Evolutionary conservation across 345 rosid genomes (phyloP).

Genomic region (Eutrema yunnanense): DNA sequence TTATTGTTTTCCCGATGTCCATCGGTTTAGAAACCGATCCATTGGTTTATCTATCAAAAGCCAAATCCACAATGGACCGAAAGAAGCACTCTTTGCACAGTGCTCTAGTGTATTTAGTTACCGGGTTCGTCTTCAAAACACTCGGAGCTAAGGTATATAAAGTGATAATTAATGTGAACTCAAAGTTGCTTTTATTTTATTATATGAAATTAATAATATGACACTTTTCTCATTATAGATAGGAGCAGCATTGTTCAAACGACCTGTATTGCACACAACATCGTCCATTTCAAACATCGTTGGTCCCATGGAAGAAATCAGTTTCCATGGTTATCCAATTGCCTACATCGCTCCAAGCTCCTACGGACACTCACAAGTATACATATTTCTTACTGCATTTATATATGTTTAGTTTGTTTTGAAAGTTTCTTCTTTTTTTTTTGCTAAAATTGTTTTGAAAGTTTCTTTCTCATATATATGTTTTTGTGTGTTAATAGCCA

Average conservation of each 20-base stretch:
- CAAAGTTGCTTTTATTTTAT: too few relatives aligned
- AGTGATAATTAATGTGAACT: too few relatives aligned
- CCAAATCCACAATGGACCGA: constrained; percentile 39
- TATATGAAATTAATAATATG: too few relatives aligned
- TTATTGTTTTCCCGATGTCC: constrained; percentile 33
- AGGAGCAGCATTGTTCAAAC: constrained; percentile 36
- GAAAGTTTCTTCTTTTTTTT: too few relatives aligned
- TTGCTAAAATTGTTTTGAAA: too few relatives aligned
- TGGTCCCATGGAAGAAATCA: constrained; percentile 49
- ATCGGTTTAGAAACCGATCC: constrained; percentile 34
- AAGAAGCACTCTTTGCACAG: constrained; percentile 32
- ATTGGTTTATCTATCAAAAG: constrained; percentile 32
- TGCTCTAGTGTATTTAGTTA: too few relatives aligned
- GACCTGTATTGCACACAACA: constrained; percentile 35
- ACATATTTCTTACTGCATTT: too few relatives aligned
- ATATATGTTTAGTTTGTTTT: background rate
- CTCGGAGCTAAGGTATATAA: too few relatives aligned
- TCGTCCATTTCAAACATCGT: constrained; percentile 38
- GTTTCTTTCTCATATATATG: background rate
- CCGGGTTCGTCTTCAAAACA: too few relatives aligned
- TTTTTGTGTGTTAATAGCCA: constrained; percentile 32
- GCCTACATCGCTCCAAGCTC: constrained; percentile 44
- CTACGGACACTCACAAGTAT: constrained; percentile 51
- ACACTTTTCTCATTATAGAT: background rate
- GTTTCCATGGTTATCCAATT: constrained; percentile 46